These are phyloP conservation scores for Penicillium aurantiogriseum DNA, from an alignment of 2,329 filamentous ascomycete species.

Conservation along the genomic window DNA sequence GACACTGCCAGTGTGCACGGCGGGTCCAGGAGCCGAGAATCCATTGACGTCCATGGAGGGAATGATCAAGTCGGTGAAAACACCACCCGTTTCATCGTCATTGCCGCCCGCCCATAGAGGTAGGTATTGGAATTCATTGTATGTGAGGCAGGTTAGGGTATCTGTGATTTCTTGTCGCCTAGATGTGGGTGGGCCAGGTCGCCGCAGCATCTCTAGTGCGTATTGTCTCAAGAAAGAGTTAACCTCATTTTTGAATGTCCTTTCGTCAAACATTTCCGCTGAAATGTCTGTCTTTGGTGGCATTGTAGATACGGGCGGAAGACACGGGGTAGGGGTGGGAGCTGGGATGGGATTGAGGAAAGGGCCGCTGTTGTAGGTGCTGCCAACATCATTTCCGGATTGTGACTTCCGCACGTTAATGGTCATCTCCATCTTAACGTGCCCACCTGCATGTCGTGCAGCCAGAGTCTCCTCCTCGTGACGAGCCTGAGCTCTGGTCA, in stretches of 20 bases:
- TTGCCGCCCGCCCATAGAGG: constrained; percentile 64
- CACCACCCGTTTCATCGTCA: constrained; percentile 52
- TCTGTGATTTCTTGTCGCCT: constrained; percentile 32
- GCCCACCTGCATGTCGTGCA: background rate
- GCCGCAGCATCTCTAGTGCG: constrained; percentile 18
- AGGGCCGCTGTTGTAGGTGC: background rate
- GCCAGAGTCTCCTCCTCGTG: background rate
- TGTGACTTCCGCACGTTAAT: background rate
- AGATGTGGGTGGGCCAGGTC: background rate
- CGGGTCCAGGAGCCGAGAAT: constrained; percentile 38
- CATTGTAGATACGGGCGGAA: background rate
- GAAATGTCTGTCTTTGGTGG: background rate
- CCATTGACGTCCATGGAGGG: constrained; percentile 35
- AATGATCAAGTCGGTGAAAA: constrained; percentile 44
- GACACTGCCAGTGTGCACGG: constrained; percentile 31
- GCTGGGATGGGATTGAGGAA: background rate
- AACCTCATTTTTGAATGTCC: constrained; percentile 21
- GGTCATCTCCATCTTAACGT: background rate
- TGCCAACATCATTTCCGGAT: background rate
- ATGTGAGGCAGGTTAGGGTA: constrained; percentile 52
- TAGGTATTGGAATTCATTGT: constrained; percentile 61
- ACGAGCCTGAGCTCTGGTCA: background rate
- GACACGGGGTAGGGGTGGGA: background rate
- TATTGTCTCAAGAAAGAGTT: constrained; percentile 17
- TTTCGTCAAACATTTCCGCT: background rate